Evolutionary conservation across 2,329 filamentous ascomycete genomes (phyloP), one percentile per base, ranked within the genome.

Genomic region (Colletotrichum costaricense): DNA sequence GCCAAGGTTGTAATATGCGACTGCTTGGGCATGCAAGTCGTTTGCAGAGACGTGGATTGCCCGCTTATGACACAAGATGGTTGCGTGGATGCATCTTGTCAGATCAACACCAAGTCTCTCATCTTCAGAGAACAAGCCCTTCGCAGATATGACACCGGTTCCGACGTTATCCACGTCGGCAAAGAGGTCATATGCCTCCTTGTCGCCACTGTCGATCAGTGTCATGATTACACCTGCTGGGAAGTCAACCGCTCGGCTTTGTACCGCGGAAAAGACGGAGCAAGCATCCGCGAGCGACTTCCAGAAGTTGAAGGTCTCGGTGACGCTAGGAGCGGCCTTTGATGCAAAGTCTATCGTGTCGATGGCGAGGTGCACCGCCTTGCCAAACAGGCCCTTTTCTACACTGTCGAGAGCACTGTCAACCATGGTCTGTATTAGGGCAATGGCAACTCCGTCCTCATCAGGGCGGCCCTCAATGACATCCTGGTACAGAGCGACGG

Each of bases 1-100:
- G 55, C 97, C 97, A 22, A 99, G 86, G 78, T 99, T 99, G 83
- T 98, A 99, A 88, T 96, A 97, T 0, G 95, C 94, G n/a, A 98
- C 94, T 1, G 97, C 94, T 82, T 97, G 95, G 4, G 96, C 95
- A 80, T 98, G 94, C 8, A 90, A 81, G 79, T 99, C 95, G 72
- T 92, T 86, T 1, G 91, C 85, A 19, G 93, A 93, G 52, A 92
- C 89, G 76, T 93, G 85, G 16, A 98, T 92, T 8, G 95, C 95
- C 75, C 94, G 90, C 81, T 98, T 99, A 81, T 97, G 94, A 6
- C 94, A 93, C 22, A 98, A 85, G 33, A 98, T 94, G 0, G 93
- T 90, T 16, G 93, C 91, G 74, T 94, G 89, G 0, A 97, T 82
- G 74, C 89, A 92, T 74, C 88, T 85, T 1, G 87, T 88, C 38